A percentile compares a stretch with the other conserved stretches of the same genome.
Evolutionary conservation across 2,329 filamentous ascomycete genomes (phyloP).

Genomic region (Didymella exigua): DNA sequence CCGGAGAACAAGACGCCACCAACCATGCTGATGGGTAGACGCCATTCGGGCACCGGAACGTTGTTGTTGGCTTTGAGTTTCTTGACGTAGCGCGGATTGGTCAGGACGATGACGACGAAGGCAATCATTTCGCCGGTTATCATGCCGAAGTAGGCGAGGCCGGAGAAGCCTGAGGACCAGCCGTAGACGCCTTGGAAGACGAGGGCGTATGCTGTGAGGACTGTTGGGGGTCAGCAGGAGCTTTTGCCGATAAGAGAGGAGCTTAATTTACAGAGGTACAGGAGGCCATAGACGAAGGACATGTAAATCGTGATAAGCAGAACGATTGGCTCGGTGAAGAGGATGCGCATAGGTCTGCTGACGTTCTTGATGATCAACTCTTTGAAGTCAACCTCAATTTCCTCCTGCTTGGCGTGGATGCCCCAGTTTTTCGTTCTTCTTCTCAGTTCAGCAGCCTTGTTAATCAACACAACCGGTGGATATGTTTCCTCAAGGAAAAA

Average conservation of each 20-base stretch:
- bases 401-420: slow-evolving; percentile 64
- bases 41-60: slow-evolving; percentile 63
- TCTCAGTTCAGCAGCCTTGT: slow-evolving; percentile 61
- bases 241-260: background rate
- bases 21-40: slow-evolving; percentile 59
- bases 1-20: slow-evolving; percentile 55
- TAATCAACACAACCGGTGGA: slow-evolving; percentile 62
- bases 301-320: slow-evolving; percentile 56
- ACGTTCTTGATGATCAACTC: slow-evolving; percentile 60
- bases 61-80: slow-evolving; percentile 54
- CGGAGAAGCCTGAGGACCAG: slow-evolving; percentile 71
- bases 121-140: slow-evolving; percentile 73
- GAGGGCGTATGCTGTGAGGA: slow-evolving; percentile 82
- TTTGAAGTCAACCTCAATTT: slow-evolving; percentile 59
- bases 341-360: slow-evolving; percentile 56
- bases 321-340: slow-evolving; percentile 58
- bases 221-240: slow-evolving; percentile 43
- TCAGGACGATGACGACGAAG: slow-evolving; percentile 65
- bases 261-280: background rate
- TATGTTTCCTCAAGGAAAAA: slow-evolving; percentile 65
- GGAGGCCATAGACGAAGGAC: slow-evolving; percentile 45
- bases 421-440: slow-evolving; percentile 65
- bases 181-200: slow-evolving; percentile 76
- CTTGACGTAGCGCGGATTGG: slow-evolving; percentile 68
- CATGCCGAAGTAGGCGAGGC: slow-evolving; percentile 87